These are phyloP conservation scores for Auxenochlorella protothecoides DNA, from an alignment of 139 green algal species.

Conservation along the genomic window DNA sequence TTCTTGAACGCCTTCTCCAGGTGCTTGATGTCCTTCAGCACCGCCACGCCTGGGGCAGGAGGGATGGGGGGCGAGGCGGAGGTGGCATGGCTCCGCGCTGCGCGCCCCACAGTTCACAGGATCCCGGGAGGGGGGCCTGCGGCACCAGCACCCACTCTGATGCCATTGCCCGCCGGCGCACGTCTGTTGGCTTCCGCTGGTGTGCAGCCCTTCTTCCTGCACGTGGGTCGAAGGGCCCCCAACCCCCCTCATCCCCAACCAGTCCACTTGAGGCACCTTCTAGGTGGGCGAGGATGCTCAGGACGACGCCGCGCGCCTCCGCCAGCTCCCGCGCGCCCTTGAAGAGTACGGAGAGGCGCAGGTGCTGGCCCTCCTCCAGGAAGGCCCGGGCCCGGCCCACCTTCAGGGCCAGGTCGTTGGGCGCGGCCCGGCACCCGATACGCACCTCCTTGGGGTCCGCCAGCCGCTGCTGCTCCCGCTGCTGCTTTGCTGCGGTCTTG, in stretches of 20 bases:
- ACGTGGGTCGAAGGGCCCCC: background rate
- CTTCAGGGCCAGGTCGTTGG: conserved; percentile 22
- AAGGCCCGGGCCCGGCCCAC: conserved; percentile 15
- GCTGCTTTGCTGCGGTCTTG: conserved; percentile 6
- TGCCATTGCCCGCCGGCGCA: background rate
- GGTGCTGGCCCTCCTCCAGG: conserved; percentile 13
- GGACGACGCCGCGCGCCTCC: conserved; percentile 8
- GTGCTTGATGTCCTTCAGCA: conserved; percentile 10
- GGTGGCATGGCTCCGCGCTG: background rate
- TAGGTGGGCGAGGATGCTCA: conserved; percentile 13
- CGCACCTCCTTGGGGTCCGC: conserved; percentile 16
- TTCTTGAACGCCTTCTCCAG: conserved; percentile 3
- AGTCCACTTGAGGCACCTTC: background rate
- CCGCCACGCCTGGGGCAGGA: conserved; percentile 2
- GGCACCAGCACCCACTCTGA: background rate
- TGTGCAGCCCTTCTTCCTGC: background rate
- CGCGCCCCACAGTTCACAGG: background rate
- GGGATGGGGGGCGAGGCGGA: background rate
- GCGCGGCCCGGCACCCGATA: conserved; percentile 14
- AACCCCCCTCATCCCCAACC: background rate
- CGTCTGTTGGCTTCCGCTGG: too few species aligned
- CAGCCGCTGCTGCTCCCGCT: conserved; percentile 6
- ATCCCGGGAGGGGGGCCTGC: background rate
- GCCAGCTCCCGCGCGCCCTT: conserved; percentile 15
- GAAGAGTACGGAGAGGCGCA: conserved; percentile 22